Percentiles rank a stretch among this genome's conserved stretches.
These are phyloP conservation scores for Capsella bursapastoris DNA, from an alignment of 345 rosid species.

Conservation along the genomic window DNA sequence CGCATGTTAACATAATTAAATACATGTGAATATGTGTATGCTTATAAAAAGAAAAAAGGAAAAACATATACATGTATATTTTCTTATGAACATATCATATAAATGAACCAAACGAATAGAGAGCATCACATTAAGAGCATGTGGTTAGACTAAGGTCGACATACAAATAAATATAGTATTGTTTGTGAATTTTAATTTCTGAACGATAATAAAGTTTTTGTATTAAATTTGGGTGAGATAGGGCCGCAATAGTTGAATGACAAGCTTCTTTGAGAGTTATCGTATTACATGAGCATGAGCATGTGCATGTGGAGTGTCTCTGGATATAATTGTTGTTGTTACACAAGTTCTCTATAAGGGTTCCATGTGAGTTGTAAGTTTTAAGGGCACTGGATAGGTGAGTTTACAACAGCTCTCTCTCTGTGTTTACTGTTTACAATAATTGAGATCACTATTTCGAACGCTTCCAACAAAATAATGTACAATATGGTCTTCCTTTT, in stretches of 20 bases:
- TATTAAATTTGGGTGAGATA: constrained; percentile 31
- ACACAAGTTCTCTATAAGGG: constrained; percentile 7
- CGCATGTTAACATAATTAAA: neutral
- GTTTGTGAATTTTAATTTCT: constrained; percentile 15
- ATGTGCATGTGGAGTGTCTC: constrained; percentile 41
- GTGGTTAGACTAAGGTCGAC: constrained; percentile 39
- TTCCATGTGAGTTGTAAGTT: constrained; percentile 36
- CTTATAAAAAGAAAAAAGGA: too few species aligned
- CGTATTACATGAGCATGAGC: constrained; percentile 5
- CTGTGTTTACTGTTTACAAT: constrained; percentile 21
- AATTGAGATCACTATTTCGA: constrained; percentile 19
- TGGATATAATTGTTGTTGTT: constrained; percentile 28
- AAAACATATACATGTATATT: neutral
- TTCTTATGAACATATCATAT: constrained; percentile 27
- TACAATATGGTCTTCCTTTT: neutral
- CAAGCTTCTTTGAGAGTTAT: constrained; percentile 25
- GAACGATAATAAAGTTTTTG: constrained; percentile 29
- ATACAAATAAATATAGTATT: constrained; percentile 26
- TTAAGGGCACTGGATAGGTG: constrained; percentile 7
- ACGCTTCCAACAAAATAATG: constrained; percentile 4
- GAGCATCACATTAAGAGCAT: constrained; percentile 37
- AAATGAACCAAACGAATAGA: constrained; percentile 34
- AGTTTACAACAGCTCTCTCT: neutral
- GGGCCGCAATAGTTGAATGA: constrained; percentile 46
- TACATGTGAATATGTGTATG: neutral